Evolutionary conservation across 202 grass and related monocot genomes (phyloP).

Genomic region (Cymbopogon flexuosus): DNA sequence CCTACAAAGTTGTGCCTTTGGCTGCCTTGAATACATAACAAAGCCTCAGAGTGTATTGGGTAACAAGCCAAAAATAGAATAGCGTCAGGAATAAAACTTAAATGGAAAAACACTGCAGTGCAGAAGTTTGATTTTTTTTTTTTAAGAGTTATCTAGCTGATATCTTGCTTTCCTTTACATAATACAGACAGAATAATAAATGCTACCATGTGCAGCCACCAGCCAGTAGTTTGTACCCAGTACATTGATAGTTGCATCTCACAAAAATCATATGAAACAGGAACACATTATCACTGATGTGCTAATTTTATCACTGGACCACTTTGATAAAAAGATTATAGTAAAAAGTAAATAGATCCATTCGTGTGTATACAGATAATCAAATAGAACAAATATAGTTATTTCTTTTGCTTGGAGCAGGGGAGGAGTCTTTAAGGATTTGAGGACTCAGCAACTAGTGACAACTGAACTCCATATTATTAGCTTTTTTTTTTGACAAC

Average conservation of each 20-base stretch:
- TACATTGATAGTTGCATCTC: slow-evolving; percentile 13
- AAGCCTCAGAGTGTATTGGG: background rate
- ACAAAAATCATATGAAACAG: slow-evolving; percentile 6
- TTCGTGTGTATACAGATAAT: background rate
- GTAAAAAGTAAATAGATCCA: background rate
- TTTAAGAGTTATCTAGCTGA: background rate
- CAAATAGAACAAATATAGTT: background rate
- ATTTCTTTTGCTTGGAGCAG: background rate
- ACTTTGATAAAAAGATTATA: background rate
- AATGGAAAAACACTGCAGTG: background rate
- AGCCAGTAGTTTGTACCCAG: background rate
- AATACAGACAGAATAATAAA: slow-evolving; percentile 25
- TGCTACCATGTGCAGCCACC: background rate
- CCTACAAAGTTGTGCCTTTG: background rate
- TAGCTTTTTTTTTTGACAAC: too few relatives aligned
- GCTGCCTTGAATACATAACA: background rate
- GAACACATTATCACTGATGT: background rate
- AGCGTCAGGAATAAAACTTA: background rate
- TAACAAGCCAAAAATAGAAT: background rate
- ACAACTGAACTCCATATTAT: background rate
- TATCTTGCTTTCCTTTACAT: background rate
- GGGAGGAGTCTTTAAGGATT: background rate
- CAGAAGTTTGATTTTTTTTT: background rate
- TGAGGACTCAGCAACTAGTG: background rate
- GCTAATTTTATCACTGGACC: background rate